Percentiles rank a stretch among this genome's conserved stretches.
phyloP scores from a whole-genome alignment of 768 basidiomycete species.

The Podaxis sp. region DNA sequence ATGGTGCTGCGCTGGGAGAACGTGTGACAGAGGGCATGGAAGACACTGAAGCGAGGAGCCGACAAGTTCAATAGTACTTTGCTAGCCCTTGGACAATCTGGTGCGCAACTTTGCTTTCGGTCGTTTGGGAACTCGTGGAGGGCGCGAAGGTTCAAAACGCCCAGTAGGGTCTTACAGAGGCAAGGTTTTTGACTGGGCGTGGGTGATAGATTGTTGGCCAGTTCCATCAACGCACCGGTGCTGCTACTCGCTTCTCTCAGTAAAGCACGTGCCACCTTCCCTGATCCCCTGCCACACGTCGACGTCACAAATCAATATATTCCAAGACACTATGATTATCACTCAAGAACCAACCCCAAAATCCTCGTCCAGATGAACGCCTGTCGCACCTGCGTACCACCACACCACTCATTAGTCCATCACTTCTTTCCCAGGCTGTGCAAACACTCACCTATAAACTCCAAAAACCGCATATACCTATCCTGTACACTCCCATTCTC shows the following conservation, averaged over 20 bases:
- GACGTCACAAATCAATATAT: neutral
- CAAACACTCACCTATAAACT: conserved; percentile 45
- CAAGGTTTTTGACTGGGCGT: neutral
- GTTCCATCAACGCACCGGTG: neutral
- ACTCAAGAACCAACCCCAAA: neutral
- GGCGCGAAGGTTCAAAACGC: neutral
- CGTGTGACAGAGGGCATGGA: conserved; percentile 1
- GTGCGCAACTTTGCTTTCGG: too few relatives aligned
- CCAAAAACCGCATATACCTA: conserved; percentile 56
- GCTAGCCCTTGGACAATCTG: too few relatives aligned
- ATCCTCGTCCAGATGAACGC: neutral
- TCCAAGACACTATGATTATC: neutral
- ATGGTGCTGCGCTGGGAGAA: neutral
- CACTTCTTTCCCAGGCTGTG: neutral
- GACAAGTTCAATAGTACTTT: too few relatives aligned
- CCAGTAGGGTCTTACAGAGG: neutral
- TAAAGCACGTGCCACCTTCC: too few relatives aligned
- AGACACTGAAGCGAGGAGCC: neutral
- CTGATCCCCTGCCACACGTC: neutral
- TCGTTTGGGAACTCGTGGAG: too few relatives aligned
- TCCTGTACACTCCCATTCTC: conserved; percentile 38
- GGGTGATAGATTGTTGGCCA: neutral
- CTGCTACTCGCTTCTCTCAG: too few relatives aligned
- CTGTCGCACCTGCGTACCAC: neutral
- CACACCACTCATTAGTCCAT: neutral